Evolutionary conservation across 129 eudicot genomes (phyloP), one percentile per base, ranked within the genome.

Genomic region (Calendula officinalis): DNA sequence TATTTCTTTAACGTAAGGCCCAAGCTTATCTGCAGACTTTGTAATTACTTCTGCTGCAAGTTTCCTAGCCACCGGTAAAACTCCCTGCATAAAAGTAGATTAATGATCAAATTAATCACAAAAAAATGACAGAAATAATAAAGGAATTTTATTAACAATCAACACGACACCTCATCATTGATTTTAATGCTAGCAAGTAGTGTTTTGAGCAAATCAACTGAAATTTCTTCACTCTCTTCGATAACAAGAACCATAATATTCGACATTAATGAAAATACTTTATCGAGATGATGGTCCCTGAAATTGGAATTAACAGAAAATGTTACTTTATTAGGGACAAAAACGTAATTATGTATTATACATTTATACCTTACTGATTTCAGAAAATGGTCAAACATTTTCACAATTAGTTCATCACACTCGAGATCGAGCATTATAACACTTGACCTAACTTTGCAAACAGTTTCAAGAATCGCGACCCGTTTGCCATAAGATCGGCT

Each of bases 341-440:
- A 30, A 66, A 16, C 6, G 8, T 37, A 30, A 73, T n/a, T n/a
- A n/a, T n/a, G n/a, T 7, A 14, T 16, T 44, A 30, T 43, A 16
- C 42, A 40, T 4, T 2, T 49, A 46, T 84, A 94, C 99, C 95
- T 78, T 70, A 94, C 82, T 16, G 90, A 43, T 69, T 80, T 77
- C 36, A 94, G 63, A 58, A 94, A 89, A 71, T 85, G 89, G 33
- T 82, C 82, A 70, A 94, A 94, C 99, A 94, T 86, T 70, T 86
- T 79, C 39, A 65, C 45, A 45, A 94, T 83, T 69, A 94, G 70
- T 60, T 41, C 82, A 13, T 89, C 86, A 40, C 97, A 94, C 73
- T 94, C 97, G 36, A 94, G 83, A 77, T 94, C 99, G 70, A 94
- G 72, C 99, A 94, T 88, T 46, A 94, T 78, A 59, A 94, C 92